phyloP scores from a whole-genome alignment of 75 land plant species.

The Cupressus sempervirens region DNA sequence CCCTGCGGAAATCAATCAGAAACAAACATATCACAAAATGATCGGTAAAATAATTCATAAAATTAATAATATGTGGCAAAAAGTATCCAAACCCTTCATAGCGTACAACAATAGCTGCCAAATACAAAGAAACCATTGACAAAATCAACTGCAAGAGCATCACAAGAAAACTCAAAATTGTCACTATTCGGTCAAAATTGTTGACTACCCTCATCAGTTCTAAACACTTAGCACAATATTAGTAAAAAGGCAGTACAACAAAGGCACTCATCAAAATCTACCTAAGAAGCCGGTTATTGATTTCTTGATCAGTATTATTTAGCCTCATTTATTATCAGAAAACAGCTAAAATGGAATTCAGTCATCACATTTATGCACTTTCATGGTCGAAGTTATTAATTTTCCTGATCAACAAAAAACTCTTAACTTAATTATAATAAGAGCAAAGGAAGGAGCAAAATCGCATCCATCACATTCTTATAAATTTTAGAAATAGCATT shows the following conservation, averaged over 20 bases:
- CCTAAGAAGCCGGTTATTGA: not conserved
- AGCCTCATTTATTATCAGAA: not conserved
- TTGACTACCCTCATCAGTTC: not conserved
- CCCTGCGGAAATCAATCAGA: too few relatives aligned
- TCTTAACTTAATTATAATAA: not conserved
- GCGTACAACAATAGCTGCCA: too few relatives aligned
- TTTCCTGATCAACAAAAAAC: not conserved
- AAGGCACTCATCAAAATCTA: too few relatives aligned
- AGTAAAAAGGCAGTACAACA: not conserved
- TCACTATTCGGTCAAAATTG: not conserved
- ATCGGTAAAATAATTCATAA: too few relatives aligned
- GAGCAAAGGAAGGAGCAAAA: not conserved
- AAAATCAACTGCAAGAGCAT: not conserved
- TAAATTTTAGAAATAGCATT: too few relatives aligned
- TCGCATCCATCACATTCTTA: too few relatives aligned
- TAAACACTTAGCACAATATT: not conserved
- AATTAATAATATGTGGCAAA: too few relatives aligned
- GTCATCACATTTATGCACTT: too few relatives aligned
- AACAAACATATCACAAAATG: too few relatives aligned
- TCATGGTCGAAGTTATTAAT: too few relatives aligned
- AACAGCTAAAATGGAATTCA: too few relatives aligned
- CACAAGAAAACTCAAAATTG: not conserved
- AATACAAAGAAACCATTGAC: not conserved
- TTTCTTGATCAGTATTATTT: not conserved
- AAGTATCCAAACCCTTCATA: too few relatives aligned